Evolutionary conservation across 2,329 filamentous ascomycete genomes (phyloP), one percentile per base, ranked within the genome.

Genomic region (Aspergillus aculeatinus): DNA sequence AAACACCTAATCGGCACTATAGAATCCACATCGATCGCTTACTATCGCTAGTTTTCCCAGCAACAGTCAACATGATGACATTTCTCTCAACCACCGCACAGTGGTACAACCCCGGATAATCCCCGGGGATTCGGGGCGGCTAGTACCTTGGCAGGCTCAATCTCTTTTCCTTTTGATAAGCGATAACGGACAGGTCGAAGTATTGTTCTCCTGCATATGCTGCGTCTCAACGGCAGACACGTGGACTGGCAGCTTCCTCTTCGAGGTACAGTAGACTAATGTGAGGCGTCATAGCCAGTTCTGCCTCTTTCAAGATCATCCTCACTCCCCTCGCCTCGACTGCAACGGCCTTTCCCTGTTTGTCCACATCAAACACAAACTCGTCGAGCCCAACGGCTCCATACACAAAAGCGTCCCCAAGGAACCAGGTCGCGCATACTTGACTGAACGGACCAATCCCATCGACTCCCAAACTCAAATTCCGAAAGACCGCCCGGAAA

Each of bases 401-500:
- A 3, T 60, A 60, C 5, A 49, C 27, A 27, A 31, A 14, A 1
- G 5, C 27, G 19, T 55, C 49, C 6, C 53, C 53, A 16, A 44
- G 11, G 39, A 52, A 14, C 58, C 58, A 60, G 4, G 58, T 47
- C 14, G 16, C 16, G 25, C 58, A 60, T 3, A 42, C 5, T 5
- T 49, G 33, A 4, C 48, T 53, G 21, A 60, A 12, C 2, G 53
- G 58, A 1, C 58, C 58, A 19, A 31, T 33, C n/a, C 39, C 54
- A 19, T 16, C 21, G n/a, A 44, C 48, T 2, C 23, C 16, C 3
- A 10, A 2, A 7, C 25, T 27, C 16, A 35, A 31, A 3, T 49
- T 25, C 2, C 16, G 39, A 6, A 19, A 19, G 16, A 71, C 56
- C 29, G 65, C 65, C 1, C 65, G 57, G 59, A 69, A 71, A 0